A percentile compares a stretch with the other conserved stretches of the same genome.
Evolutionary conservation across 2,329 filamentous ascomycete genomes (phyloP).

Genomic region (Talaromyces sp.): DNA sequence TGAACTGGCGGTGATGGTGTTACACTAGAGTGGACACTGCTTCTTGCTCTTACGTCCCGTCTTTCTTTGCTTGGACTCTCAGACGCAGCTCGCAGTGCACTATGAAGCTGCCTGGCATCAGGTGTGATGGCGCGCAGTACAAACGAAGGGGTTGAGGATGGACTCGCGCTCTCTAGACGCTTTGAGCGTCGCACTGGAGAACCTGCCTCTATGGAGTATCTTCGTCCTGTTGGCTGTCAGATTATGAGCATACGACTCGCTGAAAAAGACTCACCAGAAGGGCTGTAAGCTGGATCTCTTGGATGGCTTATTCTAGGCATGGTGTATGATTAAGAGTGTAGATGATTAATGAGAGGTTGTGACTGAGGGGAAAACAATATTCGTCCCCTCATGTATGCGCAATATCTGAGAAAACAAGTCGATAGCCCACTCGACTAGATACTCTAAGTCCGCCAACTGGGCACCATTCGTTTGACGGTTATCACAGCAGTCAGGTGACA

Average conservation of each 20-base stretch:
- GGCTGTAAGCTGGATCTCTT: slow-evolving; percentile 17
- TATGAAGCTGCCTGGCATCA: slow-evolving; percentile 19
- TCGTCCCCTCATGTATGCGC: neutral
- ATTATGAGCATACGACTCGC: neutral
- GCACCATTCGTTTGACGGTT: slow-evolving; percentile 1
- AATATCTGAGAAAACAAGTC: neutral
- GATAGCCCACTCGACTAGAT: neutral
- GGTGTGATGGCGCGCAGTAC: slow-evolving; percentile 15
- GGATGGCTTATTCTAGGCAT: slow-evolving; percentile 11
- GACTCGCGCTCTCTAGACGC: slow-evolving; percentile 8
- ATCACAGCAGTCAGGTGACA: neutral
- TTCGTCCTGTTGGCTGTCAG: slow-evolving; percentile 15
- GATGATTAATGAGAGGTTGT: too few species aligned
- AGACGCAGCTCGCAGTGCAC: slow-evolving; percentile 29
- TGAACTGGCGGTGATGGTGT: slow-evolving; percentile 38
- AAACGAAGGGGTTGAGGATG: slow-evolving; percentile 6
- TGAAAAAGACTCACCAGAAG: slow-evolving; percentile 13
- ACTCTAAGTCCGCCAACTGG: neutral
- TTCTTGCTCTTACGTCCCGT: neutral
- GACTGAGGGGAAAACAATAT: neutral
- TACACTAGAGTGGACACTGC: slow-evolving; percentile 12
- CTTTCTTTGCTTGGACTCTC: slow-evolving; percentile 22
- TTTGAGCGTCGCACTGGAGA: slow-evolving; percentile 18
- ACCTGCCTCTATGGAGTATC: slow-evolving; percentile 7
- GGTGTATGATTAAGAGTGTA: neutral